A percentile compares a stretch with the other conserved stretches of the same genome.
phyloP scores from a whole-genome alignment of 2,329 filamentous ascomycete species.

The Apiospora saccharicola region DNA sequence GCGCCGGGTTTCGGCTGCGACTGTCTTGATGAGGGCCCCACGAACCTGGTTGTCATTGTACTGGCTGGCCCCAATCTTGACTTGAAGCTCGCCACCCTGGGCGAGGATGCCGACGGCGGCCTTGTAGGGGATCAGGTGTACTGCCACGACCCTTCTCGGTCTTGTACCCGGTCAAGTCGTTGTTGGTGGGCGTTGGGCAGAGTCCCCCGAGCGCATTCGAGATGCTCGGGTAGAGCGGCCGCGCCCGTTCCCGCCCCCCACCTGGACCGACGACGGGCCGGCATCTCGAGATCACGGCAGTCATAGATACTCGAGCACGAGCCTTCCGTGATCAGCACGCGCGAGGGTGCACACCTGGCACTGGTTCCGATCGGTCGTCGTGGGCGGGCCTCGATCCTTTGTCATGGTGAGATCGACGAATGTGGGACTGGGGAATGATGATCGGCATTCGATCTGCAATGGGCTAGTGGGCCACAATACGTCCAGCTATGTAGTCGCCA shows the following conservation, averaged over 20 bases:
- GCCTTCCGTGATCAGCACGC: conserved; percentile 29
- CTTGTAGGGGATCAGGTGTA: conserved; percentile 24
- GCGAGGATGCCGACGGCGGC: conserved; percentile 18
- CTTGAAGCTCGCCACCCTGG: conserved; percentile 25
- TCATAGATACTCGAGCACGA: conserved; percentile 26
- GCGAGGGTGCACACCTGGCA: conserved; percentile 27
- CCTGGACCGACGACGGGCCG: conserved; percentile 29
- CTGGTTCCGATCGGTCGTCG: conserved; percentile 24
- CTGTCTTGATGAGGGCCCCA: conserved; percentile 25
- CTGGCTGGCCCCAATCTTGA: conserved; percentile 29
- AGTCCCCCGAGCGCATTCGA: conserved; percentile 27
- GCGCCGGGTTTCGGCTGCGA: conserved; percentile 29
- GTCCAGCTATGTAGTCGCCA: too few relatives aligned
- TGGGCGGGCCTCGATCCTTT: conserved; percentile 15
- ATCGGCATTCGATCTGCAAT: conserved; percentile 1
- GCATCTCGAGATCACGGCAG: conserved; percentile 28
- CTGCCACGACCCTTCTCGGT: conserved; percentile 23
- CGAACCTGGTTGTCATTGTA: conserved; percentile 28
- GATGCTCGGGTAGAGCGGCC: conserved; percentile 27
- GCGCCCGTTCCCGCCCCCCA: conserved; percentile 26
- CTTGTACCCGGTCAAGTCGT: conserved; percentile 25
- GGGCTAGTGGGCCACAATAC: neutral
- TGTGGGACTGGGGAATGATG: conserved; percentile 23
- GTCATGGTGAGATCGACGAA: conserved; percentile 33
- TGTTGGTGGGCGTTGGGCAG: conserved; percentile 26